These are phyloP conservation scores for Lachancea sp. DNA, from an alignment of 805 yeast species.

Conservation along the genomic window DNA sequence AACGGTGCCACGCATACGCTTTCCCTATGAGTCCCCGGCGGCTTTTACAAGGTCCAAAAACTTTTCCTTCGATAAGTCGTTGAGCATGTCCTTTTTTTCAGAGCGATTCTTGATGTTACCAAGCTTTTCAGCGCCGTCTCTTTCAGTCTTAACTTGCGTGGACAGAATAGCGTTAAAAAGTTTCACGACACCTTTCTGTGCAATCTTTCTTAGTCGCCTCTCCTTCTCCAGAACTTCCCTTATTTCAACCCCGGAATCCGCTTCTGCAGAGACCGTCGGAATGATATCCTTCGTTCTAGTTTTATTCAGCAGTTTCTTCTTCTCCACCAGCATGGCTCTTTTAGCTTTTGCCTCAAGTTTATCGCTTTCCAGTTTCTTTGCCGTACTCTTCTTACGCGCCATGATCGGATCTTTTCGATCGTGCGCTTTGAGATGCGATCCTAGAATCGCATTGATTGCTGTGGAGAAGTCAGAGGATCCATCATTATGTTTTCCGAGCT, in stretches of 20 bases:
- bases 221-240: slow-evolving; percentile 61
- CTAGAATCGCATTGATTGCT: slow-evolving; percentile 79
- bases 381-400: slow-evolving; percentile 68
- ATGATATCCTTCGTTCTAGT: slow-evolving; percentile 62
- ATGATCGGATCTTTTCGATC: slow-evolving; percentile 85
- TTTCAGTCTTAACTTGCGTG: slow-evolving; percentile 59
- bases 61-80: slow-evolving; percentile 81
- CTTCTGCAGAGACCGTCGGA: slow-evolving; percentile 54
- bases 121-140: slow-evolving; percentile 44
- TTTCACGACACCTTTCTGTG: slow-evolving; percentile 82
- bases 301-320: slow-evolving; percentile 57
- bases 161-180: slow-evolving; percentile 77
- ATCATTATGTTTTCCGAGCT: slow-evolving; percentile 52
- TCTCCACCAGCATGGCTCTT: slow-evolving; percentile 61
- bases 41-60: slow-evolving; percentile 82
- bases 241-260: slow-evolving; percentile 34
- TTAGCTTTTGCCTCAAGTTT: slow-evolving; percentile 81
- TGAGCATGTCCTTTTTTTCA: slow-evolving; percentile 49
- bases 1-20: neutral
- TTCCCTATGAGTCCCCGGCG: slow-evolving; percentile 44
- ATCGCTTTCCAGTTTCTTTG: slow-evolving; percentile 70
- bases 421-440: slow-evolving; percentile 81
- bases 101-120: slow-evolving; percentile 38
- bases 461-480: slow-evolving; percentile 73
- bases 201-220: slow-evolving; percentile 64